Percentiles rank a stretch among this genome's conserved stretches.
These are phyloP conservation scores for Ceratobasidium sp. DNA, from an alignment of 1,284 basidiomycete genomes.

Conservation along the genomic window DNA sequence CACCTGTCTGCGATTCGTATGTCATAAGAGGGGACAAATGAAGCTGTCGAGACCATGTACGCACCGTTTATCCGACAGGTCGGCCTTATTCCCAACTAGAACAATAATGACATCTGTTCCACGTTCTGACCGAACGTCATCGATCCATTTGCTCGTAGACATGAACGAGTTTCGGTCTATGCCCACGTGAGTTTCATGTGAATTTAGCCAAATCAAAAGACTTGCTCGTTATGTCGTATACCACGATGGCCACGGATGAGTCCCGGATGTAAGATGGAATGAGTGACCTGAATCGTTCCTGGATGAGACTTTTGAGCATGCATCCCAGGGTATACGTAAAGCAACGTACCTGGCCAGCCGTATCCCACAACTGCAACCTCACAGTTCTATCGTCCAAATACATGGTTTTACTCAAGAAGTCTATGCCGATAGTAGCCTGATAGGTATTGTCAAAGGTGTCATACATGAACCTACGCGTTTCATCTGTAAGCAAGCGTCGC, in stretches of 20 bases:
- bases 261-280: conserved; percentile 92
- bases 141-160: conserved; percentile 99
- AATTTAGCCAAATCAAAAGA: conserved; percentile 47
- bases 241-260: conserved; percentile 49
- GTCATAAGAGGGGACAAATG: conserved; percentile 30
- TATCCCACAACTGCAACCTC: conserved; percentile 98
- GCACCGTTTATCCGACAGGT: conserved; percentile 93
- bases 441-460: conserved; percentile 99
- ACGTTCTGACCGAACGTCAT: conserved; percentile 97
- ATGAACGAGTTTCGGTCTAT: conserved; percentile 95
- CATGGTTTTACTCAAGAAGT: conserved; percentile 99
- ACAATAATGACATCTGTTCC: conserved; percentile 99
- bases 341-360: conserved; percentile 85
- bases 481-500: background rate
- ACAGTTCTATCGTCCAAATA: conserved; percentile 99
- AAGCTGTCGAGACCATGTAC: conserved; percentile 52
- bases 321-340: background rate
- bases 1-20: conserved; percentile 78
- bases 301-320: conserved; percentile 19
- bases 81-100: conserved; percentile 98
- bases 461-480: conserved; percentile 90
- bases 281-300: conserved; percentile 97
- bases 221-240: conserved; percentile 88
- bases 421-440: conserved; percentile 99
- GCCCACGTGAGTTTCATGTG: conserved; percentile 12